Percentiles rank a stretch among this genome's conserved stretches.
Conservation (phyloP, 2,329 filamentous ascomycete genomes). For the Shiraia sp. region DNA sequence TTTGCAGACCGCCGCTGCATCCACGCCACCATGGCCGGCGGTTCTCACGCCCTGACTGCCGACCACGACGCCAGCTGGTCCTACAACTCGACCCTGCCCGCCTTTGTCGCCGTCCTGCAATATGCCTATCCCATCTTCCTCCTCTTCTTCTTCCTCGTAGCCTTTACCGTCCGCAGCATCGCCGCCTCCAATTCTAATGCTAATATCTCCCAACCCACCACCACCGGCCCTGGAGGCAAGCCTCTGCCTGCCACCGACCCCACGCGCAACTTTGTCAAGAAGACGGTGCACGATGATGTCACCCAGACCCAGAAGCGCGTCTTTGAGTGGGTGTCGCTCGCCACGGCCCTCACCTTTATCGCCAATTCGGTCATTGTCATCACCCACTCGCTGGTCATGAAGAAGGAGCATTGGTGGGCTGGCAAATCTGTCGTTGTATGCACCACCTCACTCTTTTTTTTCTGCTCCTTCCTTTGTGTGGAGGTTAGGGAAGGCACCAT, state of each 20-base stretch:
- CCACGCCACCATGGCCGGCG: too few species aligned
- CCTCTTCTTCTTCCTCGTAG: slow-evolving; percentile 65
- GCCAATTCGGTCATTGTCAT: slow-evolving; percentile 75
- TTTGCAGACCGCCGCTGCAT: too few species aligned
- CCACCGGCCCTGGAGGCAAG: slow-evolving; percentile 84
- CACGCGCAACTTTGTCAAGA: slow-evolving; percentile 49
- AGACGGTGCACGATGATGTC: slow-evolving; percentile 58
- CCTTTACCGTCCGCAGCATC: slow-evolving; percentile 66
- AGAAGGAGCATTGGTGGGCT: slow-evolving; percentile 77
- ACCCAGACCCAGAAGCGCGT: slow-evolving; percentile 69
- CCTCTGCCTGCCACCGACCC: slow-evolving; percentile 71
- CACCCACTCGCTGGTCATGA: slow-evolving; percentile 69
- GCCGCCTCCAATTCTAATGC: slow-evolving; percentile 52
- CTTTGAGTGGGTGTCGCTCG: slow-evolving; percentile 74
- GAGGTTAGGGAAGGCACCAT: too few species aligned
- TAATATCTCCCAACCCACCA: slow-evolving; percentile 51
- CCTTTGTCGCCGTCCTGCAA: slow-evolving; percentile 49
- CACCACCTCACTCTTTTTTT: slow-evolving; percentile 9
- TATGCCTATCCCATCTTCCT: slow-evolving; percentile 67
- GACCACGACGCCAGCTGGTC: slow-evolving; percentile 19
- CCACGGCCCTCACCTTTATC: slow-evolving; percentile 74
- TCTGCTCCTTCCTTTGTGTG: too few species aligned
- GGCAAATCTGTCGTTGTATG: slow-evolving; percentile 76
- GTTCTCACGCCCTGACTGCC: slow-evolving; percentile 15
- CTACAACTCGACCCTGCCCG: slow-evolving; percentile 22